These are phyloP conservation scores for Raphanus hybrid DNA, from an alignment of 441 rosid genomes.

Conservation along the genomic window DNA sequence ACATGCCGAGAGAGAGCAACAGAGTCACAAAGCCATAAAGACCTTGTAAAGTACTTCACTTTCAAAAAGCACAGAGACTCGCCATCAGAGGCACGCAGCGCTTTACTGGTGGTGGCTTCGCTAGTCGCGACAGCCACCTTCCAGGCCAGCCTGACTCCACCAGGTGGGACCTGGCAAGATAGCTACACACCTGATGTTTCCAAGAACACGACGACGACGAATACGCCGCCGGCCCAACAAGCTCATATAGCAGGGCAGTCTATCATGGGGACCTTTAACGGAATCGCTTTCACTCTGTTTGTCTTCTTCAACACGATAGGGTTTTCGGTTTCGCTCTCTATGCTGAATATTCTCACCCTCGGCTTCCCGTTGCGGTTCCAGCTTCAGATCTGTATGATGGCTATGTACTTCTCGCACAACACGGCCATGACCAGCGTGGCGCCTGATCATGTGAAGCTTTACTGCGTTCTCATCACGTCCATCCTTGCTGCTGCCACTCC, in stretches of 20 bases:
- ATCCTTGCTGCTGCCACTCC: conserved; percentile 38
- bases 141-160: conserved; percentile 52
- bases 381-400: conserved; percentile 45
- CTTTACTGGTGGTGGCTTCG: conserved; percentile 46
- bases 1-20: conserved; percentile 26
- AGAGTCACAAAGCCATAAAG: conserved; percentile 26
- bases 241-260: conserved; percentile 47
- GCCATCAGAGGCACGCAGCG: conserved; percentile 50
- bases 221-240: conserved; percentile 4
- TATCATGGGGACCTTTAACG: conserved; percentile 41
- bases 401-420: conserved; percentile 50
- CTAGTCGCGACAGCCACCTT: conserved; percentile 53
- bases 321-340: conserved; percentile 45
- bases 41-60: conserved; percentile 50
- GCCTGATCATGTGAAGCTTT: conserved; percentile 35
- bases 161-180: conserved; percentile 64
- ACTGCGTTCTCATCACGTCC: conserved; percentile 32
- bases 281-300: conserved; percentile 38
- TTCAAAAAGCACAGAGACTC: conserved; percentile 57
- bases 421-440: conserved; percentile 40
- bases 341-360: conserved; percentile 51
- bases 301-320: conserved; percentile 55
- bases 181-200: conserved; percentile 8
- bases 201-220: conserved; percentile 32
- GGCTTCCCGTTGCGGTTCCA: conserved; percentile 49